Base-by-base conservation (phyloP, 2,329 filamentous ascomycete genomes). In the Niveomyces coronatus region DNA sequence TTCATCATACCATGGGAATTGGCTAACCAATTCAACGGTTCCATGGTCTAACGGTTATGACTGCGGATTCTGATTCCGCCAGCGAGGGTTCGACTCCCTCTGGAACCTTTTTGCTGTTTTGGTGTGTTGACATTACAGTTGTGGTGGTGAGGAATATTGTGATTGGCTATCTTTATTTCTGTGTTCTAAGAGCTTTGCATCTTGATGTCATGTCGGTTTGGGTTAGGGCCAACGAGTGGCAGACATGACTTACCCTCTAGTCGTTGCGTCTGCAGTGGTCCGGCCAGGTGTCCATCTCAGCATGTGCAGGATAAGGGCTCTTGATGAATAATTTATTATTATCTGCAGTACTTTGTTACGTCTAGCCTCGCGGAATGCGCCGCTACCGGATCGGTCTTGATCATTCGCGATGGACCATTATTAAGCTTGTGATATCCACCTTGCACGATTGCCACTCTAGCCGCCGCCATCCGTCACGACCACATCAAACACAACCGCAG, bases 31-130 rank as follows among this genome's bases (percentile, higher is more conserved):
- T 51, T 51, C 44, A 45, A 31, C 9, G 54, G 54, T 56, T 56
- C 49, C 51, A 51, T 57, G 54, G 52, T 57, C 54, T 57, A 56
- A 56, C 53, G 53, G 53, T 54, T 47, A 57, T 57, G 54, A 57
- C 54, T 57, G 54, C 54, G 53, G 54, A 56, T 53, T 53, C 51
- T 56, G 53, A 56, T 56, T 56, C 54, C 53, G 53, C 53, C 54
- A 57, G 54, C 53, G 53, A 55, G 53, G 54, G 53, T 56, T 55
- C 53, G 54, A 57, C 54, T 57, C 54, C 54, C 53, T 29, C 52
- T 50, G 50, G 50, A 49, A 57, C 54, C 54, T 56, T 26, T n/a
- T 11, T 5, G 10, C 24, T 31, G 34, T 37, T 31, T 29, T 18
- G 15, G 8, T 34, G 3, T 19, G 5, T 19, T 11, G 4, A 5